Percentiles rank a stretch among this genome's conserved stretches.
These are phyloP conservation scores for sweet orange (Citrus sinensis) DNA, from an alignment of 345 rosid genomes.

Conservation along the genomic window DNA sequence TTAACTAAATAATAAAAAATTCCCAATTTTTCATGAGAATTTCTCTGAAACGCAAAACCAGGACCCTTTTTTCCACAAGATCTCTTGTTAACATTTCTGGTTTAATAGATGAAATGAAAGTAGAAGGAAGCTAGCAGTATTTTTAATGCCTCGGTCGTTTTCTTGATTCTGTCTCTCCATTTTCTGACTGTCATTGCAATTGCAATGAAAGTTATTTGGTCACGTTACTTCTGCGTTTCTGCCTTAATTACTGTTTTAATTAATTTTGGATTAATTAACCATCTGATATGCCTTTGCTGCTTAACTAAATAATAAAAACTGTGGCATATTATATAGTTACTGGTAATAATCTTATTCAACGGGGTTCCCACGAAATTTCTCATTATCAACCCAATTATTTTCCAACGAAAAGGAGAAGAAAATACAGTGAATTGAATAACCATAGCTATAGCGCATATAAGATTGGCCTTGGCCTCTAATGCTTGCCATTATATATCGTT, in stretches of 20 bases:
- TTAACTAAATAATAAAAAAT: neutral
- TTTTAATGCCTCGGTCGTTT: no score
- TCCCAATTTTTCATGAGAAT: neutral
- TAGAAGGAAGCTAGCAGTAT: no score
- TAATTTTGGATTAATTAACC: neutral
- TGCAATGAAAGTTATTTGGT: neutral
- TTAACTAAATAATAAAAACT: neutral
- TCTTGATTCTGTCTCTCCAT: no score
- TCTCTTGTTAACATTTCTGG: no score
- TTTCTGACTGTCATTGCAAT: neutral
- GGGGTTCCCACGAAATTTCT: neutral
- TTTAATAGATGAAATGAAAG: no score
- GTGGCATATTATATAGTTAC: neutral
- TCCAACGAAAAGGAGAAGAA: neutral
- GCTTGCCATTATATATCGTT: neutral
- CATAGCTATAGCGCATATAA: neutral
- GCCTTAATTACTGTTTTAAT: neutral
- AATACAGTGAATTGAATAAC: neutral
- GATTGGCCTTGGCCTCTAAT: neutral
- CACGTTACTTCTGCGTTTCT: no score
- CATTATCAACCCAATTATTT: neutral
- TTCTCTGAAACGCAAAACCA: neutral
- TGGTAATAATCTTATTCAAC: neutral
- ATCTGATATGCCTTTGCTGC: neutral
- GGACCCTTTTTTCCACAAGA: neutral